Percentiles rank a stretch among this genome's conserved stretches.
These are phyloP conservation scores for Diaporthe citri DNA, from an alignment of 2,329 filamentous ascomycete species.

Conservation along the genomic window DNA sequence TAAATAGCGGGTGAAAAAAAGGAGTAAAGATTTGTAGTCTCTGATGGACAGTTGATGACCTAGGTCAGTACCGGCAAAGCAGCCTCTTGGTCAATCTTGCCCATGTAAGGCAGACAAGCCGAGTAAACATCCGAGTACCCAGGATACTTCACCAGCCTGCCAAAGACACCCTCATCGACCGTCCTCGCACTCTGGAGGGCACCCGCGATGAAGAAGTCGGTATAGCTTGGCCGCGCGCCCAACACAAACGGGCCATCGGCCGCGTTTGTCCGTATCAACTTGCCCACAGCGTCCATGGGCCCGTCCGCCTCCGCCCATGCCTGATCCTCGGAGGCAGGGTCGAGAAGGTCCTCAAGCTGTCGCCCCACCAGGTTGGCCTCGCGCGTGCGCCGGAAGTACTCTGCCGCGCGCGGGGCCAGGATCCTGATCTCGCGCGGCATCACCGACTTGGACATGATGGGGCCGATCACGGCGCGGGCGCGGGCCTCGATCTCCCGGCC, in stretches of 20 bases:
- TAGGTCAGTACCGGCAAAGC: background rate
- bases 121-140: slow-evolving; percentile 7
- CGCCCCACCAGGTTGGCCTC: slow-evolving; percentile 42
- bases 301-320: background rate
- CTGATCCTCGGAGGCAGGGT: background rate
- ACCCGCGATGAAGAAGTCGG: background rate
- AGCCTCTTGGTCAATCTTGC: background rate
- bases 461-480: slow-evolving; percentile 42
- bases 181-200: background rate
- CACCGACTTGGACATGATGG: slow-evolving; percentile 48
- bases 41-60: background rate
- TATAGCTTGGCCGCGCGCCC: background rate
- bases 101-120: slow-evolving; percentile 21
- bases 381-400: slow-evolving; percentile 55
- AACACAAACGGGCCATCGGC: background rate
- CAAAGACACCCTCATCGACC: slow-evolving; percentile 7
- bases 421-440: slow-evolving; percentile 54
- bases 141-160: background rate
- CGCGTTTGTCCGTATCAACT: slow-evolving; percentile 10
- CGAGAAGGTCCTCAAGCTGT: slow-evolving; percentile 4
- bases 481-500: background rate
- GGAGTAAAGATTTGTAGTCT: background rate
- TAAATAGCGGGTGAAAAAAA: fast-evolving
- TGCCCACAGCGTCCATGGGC: background rate
- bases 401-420: slow-evolving; percentile 51